Evolutionary conservation across 306 rosid species (phyloP).

Genomic region (Lithocarpus polystachyus): DNA sequence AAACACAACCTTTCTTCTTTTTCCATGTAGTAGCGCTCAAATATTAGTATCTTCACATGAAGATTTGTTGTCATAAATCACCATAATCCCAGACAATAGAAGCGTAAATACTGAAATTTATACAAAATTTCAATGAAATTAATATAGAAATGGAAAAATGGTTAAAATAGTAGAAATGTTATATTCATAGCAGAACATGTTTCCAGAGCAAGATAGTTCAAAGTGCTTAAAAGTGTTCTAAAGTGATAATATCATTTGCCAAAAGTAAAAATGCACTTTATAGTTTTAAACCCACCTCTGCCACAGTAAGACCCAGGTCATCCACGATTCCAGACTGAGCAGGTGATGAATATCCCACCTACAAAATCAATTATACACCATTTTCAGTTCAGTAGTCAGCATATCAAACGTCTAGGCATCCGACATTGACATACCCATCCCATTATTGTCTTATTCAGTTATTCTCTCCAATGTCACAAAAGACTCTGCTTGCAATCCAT

Average conservation of each 20-base stretch:
- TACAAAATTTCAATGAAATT: background rate
- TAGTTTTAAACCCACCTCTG: slow-evolving; percentile 45
- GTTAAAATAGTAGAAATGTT: background rate
- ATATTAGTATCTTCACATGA: too few species aligned
- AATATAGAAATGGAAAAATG: background rate
- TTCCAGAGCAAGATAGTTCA: background rate
- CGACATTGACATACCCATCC: background rate
- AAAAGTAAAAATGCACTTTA: background rate
- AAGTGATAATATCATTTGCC: background rate
- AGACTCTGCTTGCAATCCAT: background rate
- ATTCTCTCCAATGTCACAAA: background rate
- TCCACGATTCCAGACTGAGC: slow-evolving; percentile 62
- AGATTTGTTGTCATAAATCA: too few species aligned
- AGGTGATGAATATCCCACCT: slow-evolving; percentile 93
- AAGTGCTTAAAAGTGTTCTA: background rate
- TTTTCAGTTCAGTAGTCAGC: background rate
- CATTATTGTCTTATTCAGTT: background rate
- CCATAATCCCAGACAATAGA: background rate
- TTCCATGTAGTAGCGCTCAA: too few species aligned
- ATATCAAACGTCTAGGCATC: background rate
- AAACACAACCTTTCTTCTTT: too few species aligned
- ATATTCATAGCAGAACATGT: background rate
- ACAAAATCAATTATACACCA: slow-evolving; percentile 22
- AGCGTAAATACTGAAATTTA: background rate
- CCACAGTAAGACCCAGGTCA: slow-evolving; percentile 55